Base-by-base conservation (phyloP, 306 rosid species). In the Prunus campanulata region DNA sequence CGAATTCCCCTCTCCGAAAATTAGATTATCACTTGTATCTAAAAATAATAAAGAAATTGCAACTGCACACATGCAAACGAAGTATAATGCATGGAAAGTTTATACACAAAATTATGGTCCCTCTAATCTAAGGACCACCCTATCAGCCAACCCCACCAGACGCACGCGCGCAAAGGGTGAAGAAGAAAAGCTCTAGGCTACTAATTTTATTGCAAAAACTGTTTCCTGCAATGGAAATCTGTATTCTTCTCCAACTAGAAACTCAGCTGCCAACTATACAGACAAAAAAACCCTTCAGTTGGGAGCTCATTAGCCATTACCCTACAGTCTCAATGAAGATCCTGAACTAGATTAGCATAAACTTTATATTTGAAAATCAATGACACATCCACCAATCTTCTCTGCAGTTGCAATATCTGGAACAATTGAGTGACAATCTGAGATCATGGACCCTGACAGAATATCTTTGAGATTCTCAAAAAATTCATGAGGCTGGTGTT, bases 321-420 rank as follows among this genome's bases (percentile, higher is more conserved):
- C 79, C 35, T 66, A 7, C 2, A 4, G 74, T 66, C 64, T 55
- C 18, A 27, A 30, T 44, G 49, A 48, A 66, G 66, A 39, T 70
- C 49, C 62, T 18, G 11, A 72, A 44, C 44, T 12, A 48, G 59
- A 68, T 16, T 25, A 39, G 81, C 32, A 68, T 16, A 12, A 19
- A 15, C 11, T 68, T 73, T 64, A 88, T 80, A 91, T 86, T 74
- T 87, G 90, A 83, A 90, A 91, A 83, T 93, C 97, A 80, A 93
- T 83, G 68, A 81, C 78, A 75, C 89, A 89, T 74, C 83, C 86
- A 70, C 92, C 87, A 70, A 84, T 66, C 70, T 75, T 77, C 82
- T 89, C 91, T 77, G 96, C 93, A 29, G 80, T 83, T 79, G 85
- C 89, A 73, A 90, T 79, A 44, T 87, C 77, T 73, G 78, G 42